These are phyloP conservation scores for Pterocarpus santalinus DNA, from an alignment of 306 rosid species.

Conservation along the genomic window DNA sequence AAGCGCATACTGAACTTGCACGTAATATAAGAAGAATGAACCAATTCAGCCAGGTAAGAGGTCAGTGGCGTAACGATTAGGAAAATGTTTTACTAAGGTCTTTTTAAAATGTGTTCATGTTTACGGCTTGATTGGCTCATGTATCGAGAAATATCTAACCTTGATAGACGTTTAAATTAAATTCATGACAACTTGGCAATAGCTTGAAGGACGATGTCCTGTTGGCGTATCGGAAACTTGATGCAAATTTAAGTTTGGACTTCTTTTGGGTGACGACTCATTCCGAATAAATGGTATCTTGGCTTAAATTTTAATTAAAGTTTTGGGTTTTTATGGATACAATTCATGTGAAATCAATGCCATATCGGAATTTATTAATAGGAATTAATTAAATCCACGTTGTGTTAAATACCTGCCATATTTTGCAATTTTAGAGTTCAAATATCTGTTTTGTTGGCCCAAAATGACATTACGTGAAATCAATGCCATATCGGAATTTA, in stretches of 20 bases:
- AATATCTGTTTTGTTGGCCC: too few relatives aligned
- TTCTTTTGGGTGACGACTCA: neutral
- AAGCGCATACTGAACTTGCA: neutral
- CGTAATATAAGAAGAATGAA: neutral
- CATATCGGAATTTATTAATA: conserved; percentile 3
- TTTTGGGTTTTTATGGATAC: neutral
- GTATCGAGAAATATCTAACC: neutral
- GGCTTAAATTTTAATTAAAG: neutral
- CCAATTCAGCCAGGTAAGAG: neutral
- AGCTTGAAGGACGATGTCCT: conserved; percentile 8
- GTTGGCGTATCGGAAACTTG: neutral
- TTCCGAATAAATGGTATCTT: neutral
- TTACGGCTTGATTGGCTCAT: conserved; percentile 6
- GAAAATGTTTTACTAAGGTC: neutral
- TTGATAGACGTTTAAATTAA: neutral
- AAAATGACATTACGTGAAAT: too few relatives aligned
- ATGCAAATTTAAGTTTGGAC: neutral
- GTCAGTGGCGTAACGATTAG: neutral
- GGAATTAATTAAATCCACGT: neutral
- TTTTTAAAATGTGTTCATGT: neutral
- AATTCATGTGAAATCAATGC: conserved; percentile 12
- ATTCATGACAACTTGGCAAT: neutral
- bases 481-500: conserved; percentile 22
- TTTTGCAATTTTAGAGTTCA: neutral
- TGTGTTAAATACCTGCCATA: neutral